Evolutionary conservation across 1,139 yeast genomes (phyloP).

Genomic region (Sugiyamaella castrensis): DNA sequence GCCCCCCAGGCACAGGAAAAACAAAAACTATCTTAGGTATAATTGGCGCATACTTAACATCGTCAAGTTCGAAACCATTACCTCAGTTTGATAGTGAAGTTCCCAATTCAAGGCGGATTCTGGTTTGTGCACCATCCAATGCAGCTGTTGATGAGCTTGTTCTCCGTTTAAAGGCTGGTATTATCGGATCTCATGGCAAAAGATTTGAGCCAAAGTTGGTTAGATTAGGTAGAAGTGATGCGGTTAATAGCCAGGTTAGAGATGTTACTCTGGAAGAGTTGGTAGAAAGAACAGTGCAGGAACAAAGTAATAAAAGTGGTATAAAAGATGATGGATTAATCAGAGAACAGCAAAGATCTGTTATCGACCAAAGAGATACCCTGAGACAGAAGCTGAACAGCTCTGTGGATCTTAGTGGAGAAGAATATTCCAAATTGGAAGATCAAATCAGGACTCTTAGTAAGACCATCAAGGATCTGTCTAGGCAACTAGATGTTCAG

Average conservation of each 20-base stretch:
- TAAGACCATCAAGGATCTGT: constrained; percentile 62
- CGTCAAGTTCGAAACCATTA: background rate
- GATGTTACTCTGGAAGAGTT: constrained; percentile 85
- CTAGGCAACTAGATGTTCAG: constrained; percentile 69
- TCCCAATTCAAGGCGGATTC: constrained; percentile 49
- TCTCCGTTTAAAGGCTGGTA: constrained; percentile 76
- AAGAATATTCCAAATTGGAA: constrained; percentile 23
- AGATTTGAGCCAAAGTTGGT: constrained; percentile 66
- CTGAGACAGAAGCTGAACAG: constrained; percentile 41
- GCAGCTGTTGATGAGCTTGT: constrained; percentile 98
- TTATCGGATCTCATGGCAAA: constrained; percentile 54
- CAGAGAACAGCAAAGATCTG: constrained; percentile 51
- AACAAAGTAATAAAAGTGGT: constrained; percentile 35
- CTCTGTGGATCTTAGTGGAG: constrained; percentile 4
- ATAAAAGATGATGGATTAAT: constrained; percentile 46
- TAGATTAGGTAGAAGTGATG: constrained; percentile 90
- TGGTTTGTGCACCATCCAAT: constrained; percentile 97
- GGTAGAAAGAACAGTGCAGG: constrained; percentile 62
- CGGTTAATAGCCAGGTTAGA: constrained; percentile 75
- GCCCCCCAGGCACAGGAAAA: constrained; percentile 97
- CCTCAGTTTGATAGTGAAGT: constrained; percentile 17
- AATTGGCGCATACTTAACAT: constrained; percentile 69
- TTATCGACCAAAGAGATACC: constrained; percentile 51
- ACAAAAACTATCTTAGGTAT: constrained; percentile 94
- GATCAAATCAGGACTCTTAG: constrained; percentile 48